Conservation (phyloP, 75 land plant genomes). For the Chamaecyparis obtusa region DNA sequence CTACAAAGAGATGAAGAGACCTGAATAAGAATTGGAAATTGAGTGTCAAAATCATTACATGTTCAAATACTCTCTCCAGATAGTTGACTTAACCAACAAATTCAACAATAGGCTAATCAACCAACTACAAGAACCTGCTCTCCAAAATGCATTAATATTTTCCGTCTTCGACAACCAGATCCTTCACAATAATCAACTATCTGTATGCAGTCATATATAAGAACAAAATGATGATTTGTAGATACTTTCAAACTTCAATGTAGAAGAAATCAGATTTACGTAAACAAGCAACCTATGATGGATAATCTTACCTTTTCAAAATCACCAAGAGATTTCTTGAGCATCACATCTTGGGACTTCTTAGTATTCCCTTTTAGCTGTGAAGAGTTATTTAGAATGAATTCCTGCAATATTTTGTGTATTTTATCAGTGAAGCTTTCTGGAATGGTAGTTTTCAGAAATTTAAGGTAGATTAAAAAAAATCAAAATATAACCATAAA, state of each 20-base stretch:
- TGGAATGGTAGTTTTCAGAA: not conserved
- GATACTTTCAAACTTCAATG: not conserved
- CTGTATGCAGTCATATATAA: constrained; percentile 26
- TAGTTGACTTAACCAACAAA: not conserved
- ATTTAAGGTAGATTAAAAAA: not conserved
- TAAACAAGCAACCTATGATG: not conserved
- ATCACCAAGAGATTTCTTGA: constrained; percentile 52
- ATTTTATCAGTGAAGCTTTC: not conserved
- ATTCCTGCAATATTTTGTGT: constrained; percentile 48
- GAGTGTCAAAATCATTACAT: not conserved
- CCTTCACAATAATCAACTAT: constrained; percentile 89
- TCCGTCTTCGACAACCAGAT: constrained; percentile 75
- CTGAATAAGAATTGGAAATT: constrained; percentile 20
- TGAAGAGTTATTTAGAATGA: constrained; percentile 53
- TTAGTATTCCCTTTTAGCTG: constrained; percentile 36
- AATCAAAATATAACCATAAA: not conserved
- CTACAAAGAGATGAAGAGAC: constrained; percentile 63
- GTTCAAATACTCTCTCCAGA: not conserved
- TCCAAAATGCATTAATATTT: constrained; percentile 80
- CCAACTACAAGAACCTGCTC: constrained; percentile 58
- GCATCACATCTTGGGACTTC: constrained; percentile 22
- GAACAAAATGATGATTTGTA: not conserved
- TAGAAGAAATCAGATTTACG: not conserved
- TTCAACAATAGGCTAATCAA: not conserved
- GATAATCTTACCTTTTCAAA: constrained; percentile 48